Percentiles rank a stretch among this genome's conserved stretches.
phyloP scores from a whole-genome alignment of 495 filamentous ascomycete genomes.

The Tuber umbilicatum region DNA sequence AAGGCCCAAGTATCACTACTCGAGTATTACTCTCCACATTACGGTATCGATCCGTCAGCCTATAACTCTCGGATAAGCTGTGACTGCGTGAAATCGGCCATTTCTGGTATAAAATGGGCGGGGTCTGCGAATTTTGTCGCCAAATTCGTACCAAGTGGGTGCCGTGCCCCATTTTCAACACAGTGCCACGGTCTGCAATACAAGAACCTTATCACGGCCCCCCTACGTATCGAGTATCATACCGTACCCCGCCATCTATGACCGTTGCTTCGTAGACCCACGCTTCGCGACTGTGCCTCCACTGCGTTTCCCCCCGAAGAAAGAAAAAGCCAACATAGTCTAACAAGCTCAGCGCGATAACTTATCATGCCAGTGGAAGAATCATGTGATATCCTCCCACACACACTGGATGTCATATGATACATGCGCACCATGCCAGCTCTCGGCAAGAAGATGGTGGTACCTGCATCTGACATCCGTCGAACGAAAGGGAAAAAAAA shows the following conservation, averaged over 20 bases:
- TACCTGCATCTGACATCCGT: neutral
- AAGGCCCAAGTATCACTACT: too few species aligned
- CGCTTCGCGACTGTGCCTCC: neutral
- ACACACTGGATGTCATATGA: neutral
- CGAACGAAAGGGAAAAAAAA: neutral
- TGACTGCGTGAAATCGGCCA: too few species aligned
- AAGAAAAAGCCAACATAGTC: neutral
- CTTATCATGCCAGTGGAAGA: neutral
- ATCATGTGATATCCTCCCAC: neutral
- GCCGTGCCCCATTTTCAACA: too few species aligned
- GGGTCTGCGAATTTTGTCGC: too few species aligned
- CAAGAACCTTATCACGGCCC: neutral
- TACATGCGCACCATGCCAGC: neutral
- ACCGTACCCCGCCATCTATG: neutral
- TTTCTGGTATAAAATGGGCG: too few species aligned
- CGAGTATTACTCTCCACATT: too few species aligned
- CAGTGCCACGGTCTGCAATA: too few species aligned
- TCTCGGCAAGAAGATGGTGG: neutral
- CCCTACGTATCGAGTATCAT: neutral
- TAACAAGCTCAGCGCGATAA: neutral
- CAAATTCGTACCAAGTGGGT: too few species aligned
- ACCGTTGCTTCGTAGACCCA: too few species aligned
- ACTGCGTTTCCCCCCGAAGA: neutral
- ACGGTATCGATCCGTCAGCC: too few species aligned
- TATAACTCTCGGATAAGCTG: too few species aligned